Base-by-base conservation (phyloP, 352 stramenopile species). In the Pythium biforme region DNA sequence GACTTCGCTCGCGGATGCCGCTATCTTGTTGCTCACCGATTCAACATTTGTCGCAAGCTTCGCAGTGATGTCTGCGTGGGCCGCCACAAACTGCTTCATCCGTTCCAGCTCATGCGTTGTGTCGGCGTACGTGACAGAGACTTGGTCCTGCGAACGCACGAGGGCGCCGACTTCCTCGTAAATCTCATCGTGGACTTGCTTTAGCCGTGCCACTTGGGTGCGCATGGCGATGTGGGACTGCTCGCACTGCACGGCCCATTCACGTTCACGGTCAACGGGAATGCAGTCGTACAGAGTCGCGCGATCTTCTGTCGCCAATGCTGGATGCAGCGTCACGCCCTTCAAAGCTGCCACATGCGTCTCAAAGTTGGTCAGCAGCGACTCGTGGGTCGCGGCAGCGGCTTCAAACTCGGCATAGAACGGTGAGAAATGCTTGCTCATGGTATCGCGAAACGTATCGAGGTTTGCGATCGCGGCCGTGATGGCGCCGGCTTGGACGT, bases 211-310 rank as follows among this genome's bases (percentile, higher is more conserved):
- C 17, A 94, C 82, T 53, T 94, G 84, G 17, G 63, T 52, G 31
- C 72, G 72, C 40, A 95, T 75, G 55, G 89, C 81, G 2, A 58
- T 64, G 22, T 92, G 86, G 25, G 85, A 94, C 40, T 94, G 83
- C 55, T 91, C 70, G 50, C 87, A 95, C 61, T 93, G 81, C 17
- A 56, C 49, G 2, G 78, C 76, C 87, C 87, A 95, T 43, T 94
- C 78, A 3, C 85, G 81, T 47, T 94, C 87, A 22, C 88, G 81
- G 17, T 94, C 85, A 0, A 92, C 74, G 1, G 87, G 87, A 25
- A 94, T 85, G 37, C 87, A 95, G 55, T 94, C 85, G 58, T 78
- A 79, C 1, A 95, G 74, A 9, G 84, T 92, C 64, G 82, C 88
- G n/a, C 79, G 68, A 26, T 77, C 61, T 20, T 74, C 69, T 2